Conservation (phyloP, 2,329 filamentous ascomycete species). For the Mollisiaceae sp. region DNA sequence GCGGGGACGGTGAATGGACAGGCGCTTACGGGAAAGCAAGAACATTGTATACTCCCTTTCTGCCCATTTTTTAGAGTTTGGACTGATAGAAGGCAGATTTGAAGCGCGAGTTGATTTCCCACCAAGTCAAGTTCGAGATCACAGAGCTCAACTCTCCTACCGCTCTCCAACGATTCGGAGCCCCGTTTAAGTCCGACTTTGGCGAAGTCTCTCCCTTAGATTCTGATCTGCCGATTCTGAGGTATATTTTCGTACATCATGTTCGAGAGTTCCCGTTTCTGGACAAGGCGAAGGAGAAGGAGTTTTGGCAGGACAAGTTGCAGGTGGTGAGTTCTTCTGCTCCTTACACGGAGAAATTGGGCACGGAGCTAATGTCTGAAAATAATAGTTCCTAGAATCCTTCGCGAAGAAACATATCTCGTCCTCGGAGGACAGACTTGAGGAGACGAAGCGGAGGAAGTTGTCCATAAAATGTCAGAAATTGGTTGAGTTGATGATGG, state of each 20-base stretch:
- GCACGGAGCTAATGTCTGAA: neutral
- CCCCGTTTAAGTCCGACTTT: slow-evolving; percentile 89
- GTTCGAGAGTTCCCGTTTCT: slow-evolving; percentile 97
- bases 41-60: slow-evolving; percentile 74
- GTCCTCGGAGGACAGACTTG: slow-evolving; percentile 91
- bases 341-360: neutral
- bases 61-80: slow-evolving; percentile 25
- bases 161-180: slow-evolving; percentile 91
- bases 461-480: slow-evolving; percentile 93
- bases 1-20: slow-evolving; percentile 25
- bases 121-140: slow-evolving; percentile 91
- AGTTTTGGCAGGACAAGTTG: slow-evolving; percentile 99
- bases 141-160: slow-evolving; percentile 92
- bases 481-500: slow-evolving; percentile 98
- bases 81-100: slow-evolving; percentile 65
- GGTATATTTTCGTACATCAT: slow-evolving; percentile 98
- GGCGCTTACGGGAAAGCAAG: slow-evolving; percentile 88
- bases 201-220: slow-evolving; percentile 93
- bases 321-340: slow-evolving; percentile 73
- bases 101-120: slow-evolving; percentile 90
- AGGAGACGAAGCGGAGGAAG: slow-evolving; percentile 95
- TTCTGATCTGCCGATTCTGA: slow-evolving; percentile 88
- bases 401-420: slow-evolving; percentile 98
- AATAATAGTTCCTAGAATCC: slow-evolving; percentile 85
- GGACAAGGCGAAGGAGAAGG: slow-evolving; percentile 95